Conservation (phyloP, 768 basidiomycete species). For the Amanita exitialis region DNA sequence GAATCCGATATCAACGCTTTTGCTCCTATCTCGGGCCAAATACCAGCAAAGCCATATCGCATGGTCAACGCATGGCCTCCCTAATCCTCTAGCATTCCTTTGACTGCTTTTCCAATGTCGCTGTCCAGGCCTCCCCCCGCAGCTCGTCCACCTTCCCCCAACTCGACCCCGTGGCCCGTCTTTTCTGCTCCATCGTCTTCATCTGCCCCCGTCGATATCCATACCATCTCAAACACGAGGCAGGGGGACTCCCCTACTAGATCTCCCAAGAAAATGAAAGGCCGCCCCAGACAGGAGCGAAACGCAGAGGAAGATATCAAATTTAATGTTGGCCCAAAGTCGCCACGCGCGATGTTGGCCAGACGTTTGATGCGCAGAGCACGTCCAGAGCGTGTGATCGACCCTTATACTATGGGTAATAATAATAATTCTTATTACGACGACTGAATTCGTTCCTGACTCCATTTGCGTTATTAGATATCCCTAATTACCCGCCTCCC, state of each 20-base stretch:
- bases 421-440: constrained; percentile 4
- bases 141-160: constrained; percentile 48
- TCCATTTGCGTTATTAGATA: constrained; percentile 16
- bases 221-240: constrained; percentile 34
- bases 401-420: constrained; percentile 14
- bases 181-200: constrained; percentile 29
- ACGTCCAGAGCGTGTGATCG: constrained; percentile 17
- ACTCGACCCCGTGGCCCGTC: constrained; percentile 34
- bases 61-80: constrained; percentile 28
- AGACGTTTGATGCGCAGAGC: constrained; percentile 16
- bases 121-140: constrained; percentile 37
- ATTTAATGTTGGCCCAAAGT: constrained; percentile 29
- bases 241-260: constrained; percentile 14
- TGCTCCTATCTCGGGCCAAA: constrained; percentile 4
- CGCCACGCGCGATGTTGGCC: constrained; percentile 18
- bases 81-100: constrained; percentile 21
- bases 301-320: constrained; percentile 34
- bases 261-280: constrained; percentile 26
- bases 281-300: constrained; percentile 27
- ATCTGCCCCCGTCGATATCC: background rate
- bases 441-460: background rate
- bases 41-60: constrained; percentile 24
- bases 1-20: no score
- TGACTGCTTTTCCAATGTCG: constrained; percentile 30
- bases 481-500: constrained; percentile 66